Conservation (phyloP, 306 rosid genomes). For the Trifolium pratense region DNA sequence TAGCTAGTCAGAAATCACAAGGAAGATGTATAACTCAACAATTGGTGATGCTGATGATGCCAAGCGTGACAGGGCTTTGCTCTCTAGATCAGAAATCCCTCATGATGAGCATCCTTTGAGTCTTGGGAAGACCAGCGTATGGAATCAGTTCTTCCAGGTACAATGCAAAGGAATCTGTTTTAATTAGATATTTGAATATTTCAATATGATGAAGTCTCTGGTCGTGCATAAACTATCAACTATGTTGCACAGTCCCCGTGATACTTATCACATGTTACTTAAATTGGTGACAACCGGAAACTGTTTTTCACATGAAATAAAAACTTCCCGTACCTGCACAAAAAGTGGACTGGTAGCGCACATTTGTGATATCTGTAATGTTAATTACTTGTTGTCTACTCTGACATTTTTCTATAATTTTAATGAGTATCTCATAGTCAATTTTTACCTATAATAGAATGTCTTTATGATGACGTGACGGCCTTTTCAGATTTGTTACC, state of each 20-base stretch:
- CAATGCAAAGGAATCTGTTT: conserved; percentile 14
- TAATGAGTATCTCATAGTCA: neutral
- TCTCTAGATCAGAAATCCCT: conserved; percentile 88
- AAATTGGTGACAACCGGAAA: conserved; percentile 12
- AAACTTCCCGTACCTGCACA: conserved; percentile 18
- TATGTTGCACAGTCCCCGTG: conserved; percentile 13
- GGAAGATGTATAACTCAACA: conserved; percentile 70
- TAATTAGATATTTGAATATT: conserved; percentile 1
- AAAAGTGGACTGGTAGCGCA: conserved; percentile 9
- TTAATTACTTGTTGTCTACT: conserved; percentile 27
- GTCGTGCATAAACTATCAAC: conserved; percentile 16
- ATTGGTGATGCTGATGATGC: conserved; percentile 65
- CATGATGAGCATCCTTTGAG: conserved; percentile 98
- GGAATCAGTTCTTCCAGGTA: conserved; percentile 99
- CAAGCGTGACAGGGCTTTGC: conserved; percentile 60
- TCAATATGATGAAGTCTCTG: conserved; percentile 17
- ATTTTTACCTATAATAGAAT: neutral
- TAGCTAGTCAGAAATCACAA: conserved; percentile 97
- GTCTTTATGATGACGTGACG: neutral
- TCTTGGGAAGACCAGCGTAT: conserved; percentile 91
- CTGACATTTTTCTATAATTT: conserved; percentile 5
- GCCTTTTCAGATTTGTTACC: conserved; percentile 26
- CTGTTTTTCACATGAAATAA: conserved; percentile 12
- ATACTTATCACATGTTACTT: conserved; percentile 24
- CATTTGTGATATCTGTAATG: conserved; percentile 11